Percentiles rank a stretch among this genome's conserved stretches.
Conservation (phyloP, 129 eudicot species). For the Silybum marianum region DNA sequence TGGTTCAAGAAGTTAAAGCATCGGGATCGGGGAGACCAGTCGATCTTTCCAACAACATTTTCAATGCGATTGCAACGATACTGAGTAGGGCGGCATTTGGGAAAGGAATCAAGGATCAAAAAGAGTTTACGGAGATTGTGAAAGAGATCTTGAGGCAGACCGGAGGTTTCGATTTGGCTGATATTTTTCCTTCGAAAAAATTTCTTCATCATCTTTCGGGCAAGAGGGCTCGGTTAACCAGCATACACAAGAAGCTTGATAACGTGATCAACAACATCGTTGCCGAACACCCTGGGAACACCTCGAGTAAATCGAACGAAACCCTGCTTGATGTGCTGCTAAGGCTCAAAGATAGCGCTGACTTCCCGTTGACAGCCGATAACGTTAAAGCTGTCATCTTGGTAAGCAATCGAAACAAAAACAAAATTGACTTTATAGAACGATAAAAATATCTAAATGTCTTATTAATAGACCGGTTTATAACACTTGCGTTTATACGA, state of each 20-base stretch:
- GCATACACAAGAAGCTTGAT: slow-evolving; percentile 27
- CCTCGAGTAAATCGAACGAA: slow-evolving; percentile 9
- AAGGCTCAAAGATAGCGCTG: background rate
- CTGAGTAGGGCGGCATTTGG: slow-evolving; percentile 29
- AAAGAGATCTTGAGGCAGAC: slow-evolving; percentile 17
- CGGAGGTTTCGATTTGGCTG: slow-evolving; percentile 34
- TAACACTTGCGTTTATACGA: too few relatives aligned
- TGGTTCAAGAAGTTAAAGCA: slow-evolving; percentile 18
- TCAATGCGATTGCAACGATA: slow-evolving; percentile 9
- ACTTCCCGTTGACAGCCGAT: too few relatives aligned
- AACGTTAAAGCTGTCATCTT: too few relatives aligned
- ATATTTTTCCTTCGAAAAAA: slow-evolving; percentile 35
- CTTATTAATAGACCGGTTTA: too few relatives aligned
- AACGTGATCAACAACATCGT: slow-evolving; percentile 29
- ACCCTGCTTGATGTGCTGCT: slow-evolving; percentile 32
- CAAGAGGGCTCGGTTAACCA: slow-evolving; percentile 14
- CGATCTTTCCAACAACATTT: slow-evolving; percentile 20
- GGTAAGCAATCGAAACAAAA: background rate
- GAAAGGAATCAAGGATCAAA: slow-evolving; percentile 26
- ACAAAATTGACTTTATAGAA: too few relatives aligned
- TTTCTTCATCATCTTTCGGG: slow-evolving; percentile 31
- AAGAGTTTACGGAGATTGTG: slow-evolving; percentile 17
- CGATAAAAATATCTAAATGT: too few relatives aligned
- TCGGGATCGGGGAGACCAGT: slow-evolving; percentile 23
- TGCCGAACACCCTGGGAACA: slow-evolving; percentile 8